These are phyloP conservation scores for Epichloe gansuensis DNA, from an alignment of 2,329 filamentous ascomycete species.

Conservation along the genomic window DNA sequence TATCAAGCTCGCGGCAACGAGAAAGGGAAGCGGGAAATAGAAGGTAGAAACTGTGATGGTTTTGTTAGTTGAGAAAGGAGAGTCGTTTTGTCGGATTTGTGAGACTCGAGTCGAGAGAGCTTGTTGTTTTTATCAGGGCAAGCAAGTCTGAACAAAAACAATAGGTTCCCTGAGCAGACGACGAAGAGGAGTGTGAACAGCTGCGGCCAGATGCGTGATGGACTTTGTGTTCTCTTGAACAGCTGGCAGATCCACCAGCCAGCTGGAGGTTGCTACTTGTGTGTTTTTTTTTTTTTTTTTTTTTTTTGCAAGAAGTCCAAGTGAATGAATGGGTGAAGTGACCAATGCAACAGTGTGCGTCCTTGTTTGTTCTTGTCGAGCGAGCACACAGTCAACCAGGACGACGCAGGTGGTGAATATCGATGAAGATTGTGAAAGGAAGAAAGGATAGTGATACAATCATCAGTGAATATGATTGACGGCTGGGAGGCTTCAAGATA, in stretches of 20 bases:
- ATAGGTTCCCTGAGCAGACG: background rate
- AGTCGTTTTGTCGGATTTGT: background rate
- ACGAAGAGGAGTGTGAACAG: conserved; percentile 1
- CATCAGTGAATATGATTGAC: no score
- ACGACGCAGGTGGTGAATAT: background rate
- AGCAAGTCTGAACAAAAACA: background rate
- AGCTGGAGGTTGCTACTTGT: conserved; percentile 2
- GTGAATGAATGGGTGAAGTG: background rate
- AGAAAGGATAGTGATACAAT: background rate
- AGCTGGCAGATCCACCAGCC: conserved; percentile 6
- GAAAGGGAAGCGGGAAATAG: background rate
- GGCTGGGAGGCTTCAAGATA: no score
- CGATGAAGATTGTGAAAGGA: background rate
- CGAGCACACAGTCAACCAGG: background rate
- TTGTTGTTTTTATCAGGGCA: background rate
- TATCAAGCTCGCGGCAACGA: background rate
- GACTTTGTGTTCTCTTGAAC: background rate
- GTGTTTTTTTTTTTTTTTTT: no score
- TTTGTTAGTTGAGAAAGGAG: background rate
- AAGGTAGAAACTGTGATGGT: background rate
- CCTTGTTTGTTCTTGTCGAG: background rate
- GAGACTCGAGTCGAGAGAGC: background rate
- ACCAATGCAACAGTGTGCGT: background rate
- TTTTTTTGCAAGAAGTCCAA: background rate
- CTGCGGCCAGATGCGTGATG: background rate